Evolutionary conservation across 768 basidiomycete genomes (phyloP), one percentile per base, ranked within the genome.

Genomic region (Steccherinum ochraceum): DNA sequence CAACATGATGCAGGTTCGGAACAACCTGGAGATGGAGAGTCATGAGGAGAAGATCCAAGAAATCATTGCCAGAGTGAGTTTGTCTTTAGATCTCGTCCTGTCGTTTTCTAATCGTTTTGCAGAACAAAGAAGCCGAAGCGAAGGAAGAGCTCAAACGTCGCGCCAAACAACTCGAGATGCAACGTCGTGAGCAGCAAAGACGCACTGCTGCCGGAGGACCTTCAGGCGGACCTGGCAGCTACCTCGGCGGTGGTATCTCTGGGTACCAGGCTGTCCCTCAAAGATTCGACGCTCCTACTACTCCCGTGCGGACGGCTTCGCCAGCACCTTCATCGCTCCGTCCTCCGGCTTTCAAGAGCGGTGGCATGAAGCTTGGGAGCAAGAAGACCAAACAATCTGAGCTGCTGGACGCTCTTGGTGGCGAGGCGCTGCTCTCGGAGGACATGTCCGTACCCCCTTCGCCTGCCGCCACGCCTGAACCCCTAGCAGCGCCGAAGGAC

Each of bases 121-220:
- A 94, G 87, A 98, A 99, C 75, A 98, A 98, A 70, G 96, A 99
- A 70, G 93, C 93, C 4, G 96, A 99, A 62, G 96, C 95, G 2
- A 99, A 99, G 66, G 96, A 99, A 66, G 95, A 97, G 63, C 86
- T 99, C 64, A 98, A 98, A 67, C 84, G 96, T 39, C 86, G 95
- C 24, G 94, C 96, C 0, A 96, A 96, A 66, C 93, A 97, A 62
- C 82, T 99, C 54, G 96, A 99, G 68, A 89, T 96, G 84, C 96
- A 98, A 64, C 83, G 95, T 40, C 78, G 94, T 26, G 95, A 99
- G 64, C 92, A 94, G 65, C 92, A 95, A 58, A 77, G 83, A 53
- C 85, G 92, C 19, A 71, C 84, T 3, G 81, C 79, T 5, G 64
- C 72, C 3, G 69, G 74, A 24, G 76, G 75, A 7, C 75, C 71